Base-by-base conservation (phyloP, 2,329 filamentous ascomycete genomes). In the Blastomyces parvus region DNA sequence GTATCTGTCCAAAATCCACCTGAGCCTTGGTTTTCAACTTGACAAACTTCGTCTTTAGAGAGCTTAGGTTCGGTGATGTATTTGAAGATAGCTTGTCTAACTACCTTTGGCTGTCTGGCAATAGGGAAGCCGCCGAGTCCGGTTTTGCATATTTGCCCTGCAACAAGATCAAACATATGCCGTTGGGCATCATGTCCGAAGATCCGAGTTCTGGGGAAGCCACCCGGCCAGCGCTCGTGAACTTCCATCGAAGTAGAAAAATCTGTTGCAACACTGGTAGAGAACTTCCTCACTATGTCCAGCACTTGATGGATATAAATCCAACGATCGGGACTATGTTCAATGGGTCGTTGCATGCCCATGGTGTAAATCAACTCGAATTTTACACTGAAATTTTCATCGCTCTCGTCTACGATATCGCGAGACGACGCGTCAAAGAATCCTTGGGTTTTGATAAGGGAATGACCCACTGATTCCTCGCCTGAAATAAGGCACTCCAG, bases 341-440 rank as follows among this genome's bases (percentile, higher is more conserved):
- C 82, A 0, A 86, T 74, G 0, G 79, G 66, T 1, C 70, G 68
- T 63, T 86, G 82, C 0, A 70, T 64, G 0, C 85, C 86, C 65
- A 86, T 81, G 0, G 85, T 86, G 64, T 88, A 88, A 0, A 88
- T 76, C 0, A 88, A 71, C 67, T 88, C 84, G 44, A 85, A 86
- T 55, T 81, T 82, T 2, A 81, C 77, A 50, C 79, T 83, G 38
- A 88, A 81, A 60, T 83, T 84, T 63, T 87, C 84, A 55, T 88
- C 86, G 48, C 82, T 84, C 71, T 88, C 85, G 61, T 88, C 85
- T 0, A 88, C 75, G 1, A 78, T 77, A 68, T 90, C 86, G 0
- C 86, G 79, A 2, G 79, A 82, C 1, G 75, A 68, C 0, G 64
- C 64, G 2, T 81, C 74, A 6, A 88, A 69, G 76, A 81, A 84